Base-by-base conservation (phyloP, 306 rosid genomes). In the Oxytropis ochrocephala region DNA sequence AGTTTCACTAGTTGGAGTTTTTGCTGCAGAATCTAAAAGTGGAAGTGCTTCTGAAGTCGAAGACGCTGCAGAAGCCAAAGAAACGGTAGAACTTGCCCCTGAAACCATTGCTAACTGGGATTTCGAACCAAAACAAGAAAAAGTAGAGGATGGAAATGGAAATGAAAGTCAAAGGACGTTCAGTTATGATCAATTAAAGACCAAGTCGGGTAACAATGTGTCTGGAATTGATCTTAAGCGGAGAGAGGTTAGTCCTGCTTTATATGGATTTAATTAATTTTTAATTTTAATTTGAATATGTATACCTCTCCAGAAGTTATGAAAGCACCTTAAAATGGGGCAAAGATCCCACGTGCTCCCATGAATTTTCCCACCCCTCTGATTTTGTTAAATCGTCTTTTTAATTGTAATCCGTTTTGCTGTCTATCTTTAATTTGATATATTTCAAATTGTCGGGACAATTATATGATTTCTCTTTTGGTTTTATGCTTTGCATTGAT, bases 131-230 rank as follows among this genome's bases (percentile, higher is more conserved):
- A 85, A 86, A 64, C 85, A 82, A 79, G 90, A 82, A 58, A 70
- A 57, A 32, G 55, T 17, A 66, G 78, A 79, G 64, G 77, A 67
- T 44, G 85, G 62, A 58, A 76, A 66, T 44, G 85, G 62, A 58
- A 76, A 69, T 54, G 79, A 60, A 29, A 54, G 62, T 76, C 83
- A 36, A 44, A 53, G 4, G 62, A 78, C 80, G 36, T 84, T 83
- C 74, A 79, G 88, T 78, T 93, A 90, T 74, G 89, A 88, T 64
- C 88, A 89, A 77, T 85, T 93, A 72, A 86, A 84, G 83, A 86
- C 82, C 64, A 84, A 65, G 69, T 79, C 97, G 17, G 91, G 80
- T 27, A 78, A 79, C 69, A 83, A 82, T 17, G 79, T 81, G 14
- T 44, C 88, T 47, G 91, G 98, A 64, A 79, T 93, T 62, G 98